Percentiles rank a stretch among this genome's conserved stretches.
Conservation (phyloP, 2,329 filamentous ascomycete species). For the Tolypocladium guangdongense region DNA sequence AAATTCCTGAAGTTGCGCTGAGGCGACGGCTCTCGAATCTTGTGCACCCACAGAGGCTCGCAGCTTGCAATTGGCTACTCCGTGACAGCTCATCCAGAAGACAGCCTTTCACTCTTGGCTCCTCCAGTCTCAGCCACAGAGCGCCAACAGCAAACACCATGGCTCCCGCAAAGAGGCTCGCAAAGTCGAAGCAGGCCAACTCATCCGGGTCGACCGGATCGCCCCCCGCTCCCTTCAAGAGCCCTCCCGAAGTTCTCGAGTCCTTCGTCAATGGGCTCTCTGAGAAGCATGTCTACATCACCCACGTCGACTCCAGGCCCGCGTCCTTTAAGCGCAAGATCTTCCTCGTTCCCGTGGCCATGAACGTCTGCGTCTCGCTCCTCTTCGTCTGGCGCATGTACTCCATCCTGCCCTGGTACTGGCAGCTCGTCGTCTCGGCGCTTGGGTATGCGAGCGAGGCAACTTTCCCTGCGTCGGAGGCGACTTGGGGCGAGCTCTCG, state of each 20-base stretch:
- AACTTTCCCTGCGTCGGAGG: slow-evolving; percentile 48
- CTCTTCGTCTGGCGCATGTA: slow-evolving; percentile 60
- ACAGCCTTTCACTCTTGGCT: not conserved
- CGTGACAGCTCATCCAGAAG: not conserved
- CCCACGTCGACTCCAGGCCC: slow-evolving; percentile 68
- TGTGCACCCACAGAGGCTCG: not conserved
- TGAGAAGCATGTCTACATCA: slow-evolving; percentile 65
- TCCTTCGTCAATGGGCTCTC: slow-evolving; percentile 58
- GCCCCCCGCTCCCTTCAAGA: slow-evolving; percentile 56
- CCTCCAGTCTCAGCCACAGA: not conserved
- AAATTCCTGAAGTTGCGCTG: not conserved
- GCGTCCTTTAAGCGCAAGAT: slow-evolving; percentile 67
- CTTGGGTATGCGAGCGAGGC: slow-evolving; percentile 57
- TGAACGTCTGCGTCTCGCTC: slow-evolving; percentile 59
- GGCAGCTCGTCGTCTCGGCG: slow-evolving; percentile 49
- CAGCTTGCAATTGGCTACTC: not conserved
- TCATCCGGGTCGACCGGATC: slow-evolving; percentile 15
- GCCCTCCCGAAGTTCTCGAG: slow-evolving; percentile 49
- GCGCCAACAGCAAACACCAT: slow-evolving; percentile 7
- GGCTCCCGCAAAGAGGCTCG: slow-evolving; percentile 22
- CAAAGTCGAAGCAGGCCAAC: slow-evolving; percentile 18
- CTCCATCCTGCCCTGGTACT: slow-evolving; percentile 63
- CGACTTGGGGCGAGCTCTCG: slow-evolving; percentile 45
- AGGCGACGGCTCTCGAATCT: not conserved
- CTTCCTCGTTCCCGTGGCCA: slow-evolving; percentile 65